These are phyloP conservation scores for Chytriomyces sp. DNA, from an alignment of 192 early-diverging fungal species.

Conservation along the genomic window DNA sequence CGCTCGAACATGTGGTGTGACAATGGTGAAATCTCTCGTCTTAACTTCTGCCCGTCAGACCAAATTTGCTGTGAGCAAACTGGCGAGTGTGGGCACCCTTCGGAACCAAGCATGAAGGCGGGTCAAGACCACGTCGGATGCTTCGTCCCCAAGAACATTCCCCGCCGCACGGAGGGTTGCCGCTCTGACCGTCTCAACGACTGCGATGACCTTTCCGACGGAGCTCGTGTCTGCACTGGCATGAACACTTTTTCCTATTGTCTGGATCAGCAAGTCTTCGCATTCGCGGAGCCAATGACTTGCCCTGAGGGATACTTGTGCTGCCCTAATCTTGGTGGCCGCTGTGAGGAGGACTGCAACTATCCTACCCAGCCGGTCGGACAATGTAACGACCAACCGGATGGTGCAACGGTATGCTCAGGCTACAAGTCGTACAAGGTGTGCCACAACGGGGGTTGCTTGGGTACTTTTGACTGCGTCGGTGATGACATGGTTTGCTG, in stretches of 20 bases:
- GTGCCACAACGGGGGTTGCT: slow-evolving; percentile 21
- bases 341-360: slow-evolving; percentile 24
- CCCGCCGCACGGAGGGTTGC: not conserved
- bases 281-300: not conserved
- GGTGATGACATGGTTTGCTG: slow-evolving; percentile 21
- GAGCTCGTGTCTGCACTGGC: slow-evolving; percentile 26
- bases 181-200: not conserved
- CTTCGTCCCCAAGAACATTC: slow-evolving; percentile 9
- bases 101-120: not conserved
- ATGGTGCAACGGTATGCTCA: slow-evolving; percentile 15
- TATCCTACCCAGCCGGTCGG: slow-evolving; percentile 20
- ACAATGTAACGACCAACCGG: slow-evolving; percentile 14
- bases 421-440: slow-evolving; percentile 23
- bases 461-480: slow-evolving; percentile 24
- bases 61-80: slow-evolving; percentile 26
- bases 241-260: slow-evolving; percentile 24
- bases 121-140: slow-evolving; percentile 3
- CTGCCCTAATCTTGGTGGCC: slow-evolving; percentile 21
- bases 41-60: not conserved
- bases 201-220: not conserved
- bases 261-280: slow-evolving; percentile 16
- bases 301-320: slow-evolving; percentile 25
- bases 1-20: slow-evolving; percentile 9
- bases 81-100: not conserved
- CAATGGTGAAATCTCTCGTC: not conserved